A percentile compares a stretch with the other conserved stretches of the same genome.
phyloP scores from a whole-genome alignment of 2,329 filamentous ascomycete genomes.

The Didymella lethalis region DNA sequence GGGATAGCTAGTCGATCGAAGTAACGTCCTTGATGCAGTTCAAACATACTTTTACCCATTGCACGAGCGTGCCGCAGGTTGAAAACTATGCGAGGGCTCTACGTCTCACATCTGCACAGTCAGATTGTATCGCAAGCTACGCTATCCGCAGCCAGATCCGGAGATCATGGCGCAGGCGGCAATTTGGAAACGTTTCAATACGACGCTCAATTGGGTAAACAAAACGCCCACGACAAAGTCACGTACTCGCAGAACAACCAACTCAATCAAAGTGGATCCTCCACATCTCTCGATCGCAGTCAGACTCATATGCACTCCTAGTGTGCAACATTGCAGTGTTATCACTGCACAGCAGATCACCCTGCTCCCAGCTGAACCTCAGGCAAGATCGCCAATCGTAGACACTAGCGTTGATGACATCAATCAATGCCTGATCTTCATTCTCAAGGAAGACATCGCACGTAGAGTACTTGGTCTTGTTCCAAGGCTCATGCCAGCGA shows the following conservation, averaged over 20 bases:
- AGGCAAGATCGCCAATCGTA: slow-evolving; percentile 62
- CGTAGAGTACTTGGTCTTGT: slow-evolving; percentile 61
- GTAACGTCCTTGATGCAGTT: not conserved
- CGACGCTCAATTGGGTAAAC: not conserved
- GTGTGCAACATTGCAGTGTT: slow-evolving; percentile 60
- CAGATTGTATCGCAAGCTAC: not conserved
- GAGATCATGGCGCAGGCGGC: not conserved
- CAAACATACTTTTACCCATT: not conserved
- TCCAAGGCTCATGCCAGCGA: slow-evolving; percentile 65
- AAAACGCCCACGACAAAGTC: not conserved
- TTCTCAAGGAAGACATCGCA: slow-evolving; percentile 57
- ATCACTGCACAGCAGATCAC: slow-evolving; percentile 63
- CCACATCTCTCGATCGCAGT: slow-evolving; percentile 54
- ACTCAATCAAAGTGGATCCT: slow-evolving; percentile 58
- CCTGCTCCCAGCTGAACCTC: slow-evolving; percentile 63
- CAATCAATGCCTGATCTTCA: slow-evolving; percentile 48
- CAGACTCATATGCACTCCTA: slow-evolving; percentile 55
- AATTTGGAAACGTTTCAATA: not conserved
- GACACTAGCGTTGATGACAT: slow-evolving; percentile 53
- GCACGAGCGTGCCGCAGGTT: not conserved
- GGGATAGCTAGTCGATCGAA: slow-evolving; percentile 2
- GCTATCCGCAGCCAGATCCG: not conserved
- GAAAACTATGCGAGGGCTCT: not conserved
- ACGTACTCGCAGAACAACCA: slow-evolving; percentile 24
- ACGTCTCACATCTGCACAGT: not conserved